Percentiles rank a stretch among this genome's conserved stretches.
Conservation (phyloP, 257 asterid genomes). For the Schizonepeta tenuifolia region DNA sequence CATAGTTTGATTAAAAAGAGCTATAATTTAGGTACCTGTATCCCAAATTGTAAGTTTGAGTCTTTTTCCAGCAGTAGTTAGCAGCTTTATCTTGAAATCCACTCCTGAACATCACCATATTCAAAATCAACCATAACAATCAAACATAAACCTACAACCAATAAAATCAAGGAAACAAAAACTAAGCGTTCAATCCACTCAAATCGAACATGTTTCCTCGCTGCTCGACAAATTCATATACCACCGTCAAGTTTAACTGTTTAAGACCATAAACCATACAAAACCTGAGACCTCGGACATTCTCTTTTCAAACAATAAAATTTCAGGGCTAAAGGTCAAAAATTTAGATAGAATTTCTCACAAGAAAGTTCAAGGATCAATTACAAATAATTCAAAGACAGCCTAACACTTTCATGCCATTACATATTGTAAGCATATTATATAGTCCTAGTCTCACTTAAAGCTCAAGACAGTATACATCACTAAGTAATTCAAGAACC, state of each 20-base stretch:
- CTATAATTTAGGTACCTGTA: conserved; percentile 52
- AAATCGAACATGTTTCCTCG: conserved; percentile 4
- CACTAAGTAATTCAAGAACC: not conserved
- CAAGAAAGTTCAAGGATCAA: not conserved
- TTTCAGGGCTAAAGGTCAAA: not conserved
- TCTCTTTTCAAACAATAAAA: not conserved
- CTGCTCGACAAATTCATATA: not conserved
- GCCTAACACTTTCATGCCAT: no score
- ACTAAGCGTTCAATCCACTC: conserved; percentile 23
- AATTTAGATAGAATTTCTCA: not conserved
- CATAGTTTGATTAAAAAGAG: not conserved
- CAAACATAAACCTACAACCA: conserved; percentile 22
- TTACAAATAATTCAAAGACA: not conserved
- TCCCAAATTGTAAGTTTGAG: conserved; percentile 93
- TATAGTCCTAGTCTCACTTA: not conserved
- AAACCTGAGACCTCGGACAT: not conserved
- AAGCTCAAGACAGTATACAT: not conserved
- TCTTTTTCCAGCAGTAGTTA: conserved; percentile 70
- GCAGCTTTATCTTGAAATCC: conserved; percentile 87
- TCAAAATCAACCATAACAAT: conserved; percentile 1
- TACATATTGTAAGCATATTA: no score
- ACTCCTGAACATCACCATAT: conserved; percentile 55
- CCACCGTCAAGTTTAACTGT: not conserved
- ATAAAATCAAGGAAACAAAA: conserved; percentile 11
- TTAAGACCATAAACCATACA: not conserved